phyloP scores from a whole-genome alignment of 2,329 filamentous ascomycete species.

The Colletotrichum spinosum region DNA sequence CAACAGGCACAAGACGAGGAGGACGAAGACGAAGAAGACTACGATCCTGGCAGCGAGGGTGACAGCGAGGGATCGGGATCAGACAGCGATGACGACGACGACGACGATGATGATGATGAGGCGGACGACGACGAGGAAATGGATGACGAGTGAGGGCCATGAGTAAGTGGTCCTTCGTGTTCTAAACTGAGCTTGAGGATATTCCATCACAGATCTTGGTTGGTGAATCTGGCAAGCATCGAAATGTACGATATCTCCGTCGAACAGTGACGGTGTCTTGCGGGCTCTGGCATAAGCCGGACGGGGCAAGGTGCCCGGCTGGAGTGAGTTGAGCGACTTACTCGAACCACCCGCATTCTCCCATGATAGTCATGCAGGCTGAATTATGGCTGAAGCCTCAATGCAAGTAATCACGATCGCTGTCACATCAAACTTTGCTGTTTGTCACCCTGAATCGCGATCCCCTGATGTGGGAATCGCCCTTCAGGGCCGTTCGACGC shows the following conservation, averaged over 20 bases:
- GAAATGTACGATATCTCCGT: conserved; percentile 17
- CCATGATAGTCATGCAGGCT: too few relatives aligned
- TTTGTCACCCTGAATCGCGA: too few relatives aligned
- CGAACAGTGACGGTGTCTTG: conserved; percentile 15
- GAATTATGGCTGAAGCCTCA: too few relatives aligned
- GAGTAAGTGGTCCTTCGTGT: not conserved
- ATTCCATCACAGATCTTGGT: not conserved
- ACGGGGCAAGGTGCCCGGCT: too few relatives aligned
- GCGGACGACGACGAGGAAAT: conserved; percentile 43
- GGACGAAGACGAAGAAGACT: conserved; percentile 74
- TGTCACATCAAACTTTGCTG: too few relatives aligned
- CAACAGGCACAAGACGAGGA: conserved; percentile 69
- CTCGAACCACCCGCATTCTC: too few relatives aligned
- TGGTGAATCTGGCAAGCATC: too few relatives aligned
- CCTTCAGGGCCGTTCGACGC: too few relatives aligned
- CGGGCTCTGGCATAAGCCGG: not conserved
- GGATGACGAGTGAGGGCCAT: conserved; percentile 18
- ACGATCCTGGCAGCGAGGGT: conserved; percentile 71
- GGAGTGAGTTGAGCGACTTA: too few relatives aligned
- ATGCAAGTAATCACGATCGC: too few relatives aligned
- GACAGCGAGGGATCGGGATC: conserved; percentile 70
- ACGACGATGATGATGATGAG: conserved; percentile 54
- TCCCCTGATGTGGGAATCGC: too few relatives aligned
- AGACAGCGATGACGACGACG: conserved; percentile 60
- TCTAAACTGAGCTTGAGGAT: too few relatives aligned